Conservation (phyloP, 1,284 basidiomycete species). For the Austropuccinia psidii region DNA sequence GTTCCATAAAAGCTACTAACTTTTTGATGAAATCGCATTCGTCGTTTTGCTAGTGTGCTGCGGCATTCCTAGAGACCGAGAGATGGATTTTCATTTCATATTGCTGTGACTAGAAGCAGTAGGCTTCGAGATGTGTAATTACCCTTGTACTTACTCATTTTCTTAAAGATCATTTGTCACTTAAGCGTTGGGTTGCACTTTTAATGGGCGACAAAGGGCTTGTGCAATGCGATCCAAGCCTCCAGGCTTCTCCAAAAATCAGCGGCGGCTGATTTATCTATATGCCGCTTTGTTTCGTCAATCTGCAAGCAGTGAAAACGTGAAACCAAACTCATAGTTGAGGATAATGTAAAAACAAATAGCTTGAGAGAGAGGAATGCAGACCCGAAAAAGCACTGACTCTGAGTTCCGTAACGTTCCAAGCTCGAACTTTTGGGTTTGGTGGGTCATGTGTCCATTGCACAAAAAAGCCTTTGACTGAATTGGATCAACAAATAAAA, state of each 20-base stretch:
- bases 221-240: conserved; percentile 69
- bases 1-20: no score
- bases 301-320: conserved; percentile 55
- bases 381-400: conserved; percentile 52
- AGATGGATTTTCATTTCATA: no score
- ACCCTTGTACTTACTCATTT: no score
- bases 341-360: conserved; percentile 15
- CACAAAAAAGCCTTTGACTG: conserved; percentile 87
- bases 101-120: no score
- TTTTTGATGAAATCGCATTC: no score
- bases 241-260: conserved; percentile 91
- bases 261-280: conserved; percentile 89
- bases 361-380: no score
- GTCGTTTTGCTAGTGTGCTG: no score
- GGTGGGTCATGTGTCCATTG: conserved; percentile 85
- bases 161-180: no score
- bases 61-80: no score
- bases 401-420: conserved; percentile 92
- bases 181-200: no score
- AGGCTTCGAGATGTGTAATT: no score
- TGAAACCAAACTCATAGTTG: no score
- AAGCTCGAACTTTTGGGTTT: conserved; percentile 80
- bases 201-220: conserved; percentile 52
- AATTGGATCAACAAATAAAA: conserved; percentile 15
- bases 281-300: conserved; percentile 77